Percentiles rank a stretch among this genome's conserved stretches.
Evolutionary conservation across 331 rosid genomes (phyloP).

Genomic region (Pyracantha coccinea): DNA sequence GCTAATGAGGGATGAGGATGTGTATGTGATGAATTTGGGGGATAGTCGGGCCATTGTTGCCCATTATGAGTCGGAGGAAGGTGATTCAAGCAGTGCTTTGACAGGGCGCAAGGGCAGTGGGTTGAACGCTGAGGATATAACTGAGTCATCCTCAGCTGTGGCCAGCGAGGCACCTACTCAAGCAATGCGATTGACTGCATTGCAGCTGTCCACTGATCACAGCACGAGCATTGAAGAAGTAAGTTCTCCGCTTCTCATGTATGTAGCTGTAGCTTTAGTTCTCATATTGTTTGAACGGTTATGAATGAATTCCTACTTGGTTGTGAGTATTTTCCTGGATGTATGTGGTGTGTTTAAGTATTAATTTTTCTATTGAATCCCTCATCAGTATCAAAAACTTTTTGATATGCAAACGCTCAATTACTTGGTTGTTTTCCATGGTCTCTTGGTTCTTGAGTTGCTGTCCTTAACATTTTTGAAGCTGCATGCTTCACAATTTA

Average conservation of each 20-base stretch:
- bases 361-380: not conserved
- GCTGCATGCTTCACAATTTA: not conserved
- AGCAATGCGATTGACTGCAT: constrained; percentile 52
- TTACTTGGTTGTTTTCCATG: not conserved
- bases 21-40: constrained; percentile 94
- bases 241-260: constrained; percentile 24
- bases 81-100: constrained; percentile 29
- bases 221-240: constrained; percentile 92
- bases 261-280: not conserved
- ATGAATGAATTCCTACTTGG: not conserved
- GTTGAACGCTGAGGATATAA: constrained; percentile 50
- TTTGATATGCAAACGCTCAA: not conserved
- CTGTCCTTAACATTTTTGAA: not conserved
- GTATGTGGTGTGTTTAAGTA: not conserved
- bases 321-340: not conserved
- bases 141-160: constrained; percentile 48
- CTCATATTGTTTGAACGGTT: not conserved
- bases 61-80: constrained; percentile 59
- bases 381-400: not conserved
- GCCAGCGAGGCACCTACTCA: constrained; percentile 38
- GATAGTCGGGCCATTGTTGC: constrained; percentile 97
- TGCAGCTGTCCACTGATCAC: constrained; percentile 94
- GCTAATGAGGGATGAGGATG: constrained; percentile 97
- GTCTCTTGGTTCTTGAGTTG: not conserved
- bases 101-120: constrained; percentile 32